Conservation (phyloP, 352 stramenopile species). For the Saprolegnia parasitica region DNA sequence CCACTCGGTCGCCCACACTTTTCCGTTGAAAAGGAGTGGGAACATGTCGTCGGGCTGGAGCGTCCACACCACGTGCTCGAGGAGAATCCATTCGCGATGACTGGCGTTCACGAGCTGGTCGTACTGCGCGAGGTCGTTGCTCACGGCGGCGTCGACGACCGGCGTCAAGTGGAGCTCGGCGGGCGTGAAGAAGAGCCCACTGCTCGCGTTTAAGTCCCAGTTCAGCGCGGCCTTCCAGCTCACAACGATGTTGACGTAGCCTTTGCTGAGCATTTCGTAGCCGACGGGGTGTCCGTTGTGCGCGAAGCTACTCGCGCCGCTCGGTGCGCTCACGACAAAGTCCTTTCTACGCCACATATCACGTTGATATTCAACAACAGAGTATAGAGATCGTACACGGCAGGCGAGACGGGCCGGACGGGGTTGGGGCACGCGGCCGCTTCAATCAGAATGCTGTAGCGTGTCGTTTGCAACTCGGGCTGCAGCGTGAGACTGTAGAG, state of each 20-base stretch:
- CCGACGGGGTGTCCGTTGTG: constrained; percentile 24
- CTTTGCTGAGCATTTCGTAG: constrained; percentile 27
- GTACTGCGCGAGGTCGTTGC: constrained; percentile 21
- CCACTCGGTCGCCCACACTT: constrained; percentile 24
- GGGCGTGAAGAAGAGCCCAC: constrained; percentile 19
- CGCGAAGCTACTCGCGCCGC: constrained; percentile 9
- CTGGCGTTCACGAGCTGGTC: neutral
- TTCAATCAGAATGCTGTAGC: constrained; percentile 27
- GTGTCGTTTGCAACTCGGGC: constrained; percentile 8
- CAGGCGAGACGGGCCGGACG: constrained; percentile 17
- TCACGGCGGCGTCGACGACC: constrained; percentile 20
- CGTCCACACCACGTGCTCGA: constrained; percentile 26
- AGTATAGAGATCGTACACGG: constrained; percentile 11
- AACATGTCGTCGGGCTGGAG: constrained; percentile 29
- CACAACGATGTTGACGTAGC: constrained; percentile 23
- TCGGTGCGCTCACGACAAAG: constrained; percentile 25
- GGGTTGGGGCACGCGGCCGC: constrained; percentile 22
- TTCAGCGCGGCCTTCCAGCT: constrained; percentile 23
- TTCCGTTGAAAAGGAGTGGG: constrained; percentile 25
- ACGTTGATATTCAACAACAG: neutral
- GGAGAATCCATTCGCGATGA: constrained; percentile 24
- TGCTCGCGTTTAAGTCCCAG: constrained; percentile 7
- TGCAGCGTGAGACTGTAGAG: constrained; percentile 22
- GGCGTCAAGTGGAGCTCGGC: constrained; percentile 17
- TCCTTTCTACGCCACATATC: constrained; percentile 19